Percentiles rank a stretch among this genome's conserved stretches.
Conservation (phyloP, 1,284 basidiomycete genomes). For the Mycena citricolor region DNA sequence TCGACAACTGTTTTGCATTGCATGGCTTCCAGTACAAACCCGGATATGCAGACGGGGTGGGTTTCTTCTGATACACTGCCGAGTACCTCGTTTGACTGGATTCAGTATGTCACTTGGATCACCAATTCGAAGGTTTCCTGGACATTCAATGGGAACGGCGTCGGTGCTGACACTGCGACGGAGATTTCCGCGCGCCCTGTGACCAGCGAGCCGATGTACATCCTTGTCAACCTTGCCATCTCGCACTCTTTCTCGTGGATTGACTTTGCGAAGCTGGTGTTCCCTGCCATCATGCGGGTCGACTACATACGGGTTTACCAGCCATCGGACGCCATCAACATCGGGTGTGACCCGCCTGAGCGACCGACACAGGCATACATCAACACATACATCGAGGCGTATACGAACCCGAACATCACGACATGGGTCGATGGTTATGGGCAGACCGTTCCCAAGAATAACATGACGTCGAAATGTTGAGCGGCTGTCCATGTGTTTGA, state of each 20-base stretch:
- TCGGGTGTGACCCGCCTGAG: constrained; percentile 80
- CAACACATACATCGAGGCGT: constrained; percentile 12
- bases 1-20: constrained; percentile 41
- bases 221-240: constrained; percentile 81
- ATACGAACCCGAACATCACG: constrained; percentile 3
- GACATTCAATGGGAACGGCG: constrained; percentile 69
- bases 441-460: constrained; percentile 1
- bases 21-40: constrained; percentile 58
- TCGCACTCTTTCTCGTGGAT: constrained; percentile 75
- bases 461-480: too few relatives aligned
- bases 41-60: constrained; percentile 43
- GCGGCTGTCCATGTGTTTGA: too few relatives aligned
- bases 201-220: constrained; percentile 83
- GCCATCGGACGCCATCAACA: constrained; percentile 52
- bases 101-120: constrained; percentile 10
- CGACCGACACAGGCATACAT: constrained; percentile 61
- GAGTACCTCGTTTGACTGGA: not conserved
- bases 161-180: constrained; percentile 62
- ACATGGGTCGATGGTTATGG: constrained; percentile 1
- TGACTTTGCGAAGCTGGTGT: constrained; percentile 61
- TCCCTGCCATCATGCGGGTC: constrained; percentile 70
- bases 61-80: not conserved
- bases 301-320: constrained; percentile 87
- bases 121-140: constrained; percentile 56
- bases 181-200: constrained; percentile 75